Evolutionary conservation across 1,284 basidiomycete genomes (phyloP), one percentile per base, ranked within the genome.

Genomic region (Irpex rosettiformis): DNA sequence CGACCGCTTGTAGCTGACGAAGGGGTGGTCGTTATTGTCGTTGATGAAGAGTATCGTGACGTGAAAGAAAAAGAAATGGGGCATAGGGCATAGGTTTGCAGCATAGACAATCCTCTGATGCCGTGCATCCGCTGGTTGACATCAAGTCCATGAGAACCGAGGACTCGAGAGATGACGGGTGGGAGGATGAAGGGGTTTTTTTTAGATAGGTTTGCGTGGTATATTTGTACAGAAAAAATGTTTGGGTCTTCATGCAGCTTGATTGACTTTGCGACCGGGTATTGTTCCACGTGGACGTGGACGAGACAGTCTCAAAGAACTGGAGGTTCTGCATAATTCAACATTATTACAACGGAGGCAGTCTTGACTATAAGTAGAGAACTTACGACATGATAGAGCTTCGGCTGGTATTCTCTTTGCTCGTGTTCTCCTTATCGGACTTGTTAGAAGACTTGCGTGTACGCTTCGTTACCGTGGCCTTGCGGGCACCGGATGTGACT

Each of bases 241-340:
- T 5, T 22, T 10, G n/a, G 27, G 55, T 47, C 24, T 40, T 61
- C 60, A 64, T 7, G 60, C 60, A 22, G 66, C 61, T 6, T 65
- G 53, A 6, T 65, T 59, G 4, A 45, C 42, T 29, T 37, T 45
- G 27, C 73, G 70, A 51, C 77, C 77, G 58, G 81, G 79, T 5
- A 79, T 81, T 3, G 79, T 76, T 58, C 81, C 81, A 54, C 80
- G 79, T 30, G 84, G 84, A 59, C 84, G 80, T 25, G 89, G 88
- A 37, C 88, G 83, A 67, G 78, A 86, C 63, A 91, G 72, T 64
- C 88, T 77, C 33, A 90, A 75, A 24, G 78, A 79, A 61, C 86
- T 83, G 40, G 79, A 76, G 56, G 85, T 79, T 42, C 88, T 90
- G 64, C 13, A 52, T 33, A 55, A 43, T 22, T 24, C 40, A 3